phyloP scores from a whole-genome alignment of 495 filamentous ascomycete genomes.

The Xylaria curta region DNA sequence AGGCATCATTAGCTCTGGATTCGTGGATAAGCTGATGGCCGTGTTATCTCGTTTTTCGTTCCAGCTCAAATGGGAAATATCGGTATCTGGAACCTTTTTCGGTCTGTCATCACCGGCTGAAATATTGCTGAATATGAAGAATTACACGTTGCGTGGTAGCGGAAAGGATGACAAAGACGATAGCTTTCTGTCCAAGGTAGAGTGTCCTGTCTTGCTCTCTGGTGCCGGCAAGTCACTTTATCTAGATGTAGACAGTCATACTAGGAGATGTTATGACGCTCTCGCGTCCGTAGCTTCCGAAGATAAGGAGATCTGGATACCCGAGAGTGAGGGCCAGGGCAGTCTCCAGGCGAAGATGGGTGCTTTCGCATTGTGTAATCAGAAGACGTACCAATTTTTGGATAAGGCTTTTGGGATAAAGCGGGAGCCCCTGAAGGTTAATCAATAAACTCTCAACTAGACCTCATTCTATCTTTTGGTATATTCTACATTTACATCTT shows the following conservation, averaged over 20 bases:
- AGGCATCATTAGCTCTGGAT: background rate
- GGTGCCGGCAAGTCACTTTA: conserved; percentile 28
- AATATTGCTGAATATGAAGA: background rate
- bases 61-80: background rate
- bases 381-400: conserved; percentile 30
- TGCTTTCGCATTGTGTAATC: conserved; percentile 28
- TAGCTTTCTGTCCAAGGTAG: conserved; percentile 16
- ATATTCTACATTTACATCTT: too few relatives aligned
- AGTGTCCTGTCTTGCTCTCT: conserved; percentile 36
- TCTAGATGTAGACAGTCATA: conserved; percentile 25
- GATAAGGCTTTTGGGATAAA: conserved; percentile 21
- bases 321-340: conserved; percentile 21
- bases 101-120: background rate
- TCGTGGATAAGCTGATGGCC: background rate
- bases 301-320: conserved; percentile 29
- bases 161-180: background rate
- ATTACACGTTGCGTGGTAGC: background rate
- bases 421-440: background rate
- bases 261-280: conserved; percentile 21
- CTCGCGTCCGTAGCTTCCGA: conserved; percentile 1
- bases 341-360: conserved; percentile 38
- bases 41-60: background rate
- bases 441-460: background rate
- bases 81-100: background rate
- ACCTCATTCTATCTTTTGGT: too few relatives aligned